Conservation (phyloP, 1,139 yeast genomes). For the Candida gigantensis region DNA sequence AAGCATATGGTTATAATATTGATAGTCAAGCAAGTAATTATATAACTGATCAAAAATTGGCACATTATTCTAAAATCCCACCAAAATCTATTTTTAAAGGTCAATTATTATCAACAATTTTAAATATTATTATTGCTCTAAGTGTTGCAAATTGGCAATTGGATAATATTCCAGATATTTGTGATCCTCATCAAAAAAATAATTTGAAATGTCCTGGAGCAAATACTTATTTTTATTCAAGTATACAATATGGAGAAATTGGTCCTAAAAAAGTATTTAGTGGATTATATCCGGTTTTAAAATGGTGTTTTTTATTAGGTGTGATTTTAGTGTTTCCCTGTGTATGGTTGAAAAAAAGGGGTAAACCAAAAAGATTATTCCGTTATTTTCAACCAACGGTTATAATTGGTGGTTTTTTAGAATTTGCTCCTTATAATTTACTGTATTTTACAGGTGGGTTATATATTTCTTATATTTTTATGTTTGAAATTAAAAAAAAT, state of each 20-base stretch:
- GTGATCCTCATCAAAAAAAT: slow-evolving; percentile 28
- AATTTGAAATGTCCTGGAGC: slow-evolving; percentile 37
- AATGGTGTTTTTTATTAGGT: slow-evolving; percentile 37
- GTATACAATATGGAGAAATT: slow-evolving; percentile 38
- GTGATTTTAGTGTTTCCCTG: slow-evolving; percentile 29
- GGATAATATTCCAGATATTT: slow-evolving; percentile 25
- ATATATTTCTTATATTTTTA: slow-evolving; percentile 50
- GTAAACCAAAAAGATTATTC: slow-evolving; percentile 29
- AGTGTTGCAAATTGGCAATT: slow-evolving; percentile 33
- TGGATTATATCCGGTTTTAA: slow-evolving; percentile 34
- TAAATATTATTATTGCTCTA: slow-evolving; percentile 27
- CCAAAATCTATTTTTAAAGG: slow-evolving; percentile 37
- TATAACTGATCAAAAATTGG: slow-evolving; percentile 37
- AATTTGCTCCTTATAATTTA: slow-evolving; percentile 57
- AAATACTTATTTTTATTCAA: slow-evolving; percentile 32
- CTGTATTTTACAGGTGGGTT: slow-evolving; percentile 56
- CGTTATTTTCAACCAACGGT: slow-evolving; percentile 49
- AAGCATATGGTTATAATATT: slow-evolving; percentile 40
- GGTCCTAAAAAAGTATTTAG: slow-evolving; percentile 37
- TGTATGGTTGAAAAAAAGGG: slow-evolving; percentile 28
- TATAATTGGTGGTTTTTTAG: slow-evolving; percentile 46
- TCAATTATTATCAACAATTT: slow-evolving; percentile 31
- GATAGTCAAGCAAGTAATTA: slow-evolving; percentile 40
- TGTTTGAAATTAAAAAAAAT: slow-evolving; percentile 51
- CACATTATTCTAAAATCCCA: slow-evolving; percentile 36